phyloP scores from a whole-genome alignment of 805 yeast species.

The Starmerella kuoi region DNA sequence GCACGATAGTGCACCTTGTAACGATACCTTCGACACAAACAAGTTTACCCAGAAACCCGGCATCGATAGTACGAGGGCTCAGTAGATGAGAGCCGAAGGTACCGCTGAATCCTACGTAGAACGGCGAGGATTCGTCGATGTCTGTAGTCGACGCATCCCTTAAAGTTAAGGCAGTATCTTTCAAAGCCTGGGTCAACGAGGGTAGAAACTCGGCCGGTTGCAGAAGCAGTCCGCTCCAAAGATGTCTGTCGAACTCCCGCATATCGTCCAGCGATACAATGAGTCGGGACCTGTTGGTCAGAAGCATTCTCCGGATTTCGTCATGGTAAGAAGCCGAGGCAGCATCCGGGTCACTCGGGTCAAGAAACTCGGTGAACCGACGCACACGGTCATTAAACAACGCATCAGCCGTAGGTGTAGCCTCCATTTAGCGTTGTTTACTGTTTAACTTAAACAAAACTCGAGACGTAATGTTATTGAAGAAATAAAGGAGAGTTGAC shows the following conservation, averaged over 20 bases:
- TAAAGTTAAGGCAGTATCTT: conserved; percentile 64
- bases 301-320: conserved; percentile 60
- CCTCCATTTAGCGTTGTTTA: conserved; percentile 10
- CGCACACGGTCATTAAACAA: conserved; percentile 70
- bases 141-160: conserved; percentile 47
- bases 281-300: conserved; percentile 52
- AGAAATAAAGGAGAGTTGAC: no score
- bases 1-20: conserved; percentile 79
- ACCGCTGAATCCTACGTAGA: conserved; percentile 73
- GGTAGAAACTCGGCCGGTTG: conserved; percentile 79
- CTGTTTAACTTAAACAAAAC: no score
- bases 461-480: not conserved
- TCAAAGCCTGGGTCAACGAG: conserved; percentile 74
- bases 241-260: conserved; percentile 64
- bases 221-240: conserved; percentile 65
- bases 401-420: conserved; percentile 24
- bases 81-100: conserved; percentile 81
- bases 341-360: conserved; percentile 40
- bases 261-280: conserved; percentile 74
- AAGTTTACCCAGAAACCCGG: conserved; percentile 65
- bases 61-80: conserved; percentile 75
- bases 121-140: conserved; percentile 50
- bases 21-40: conserved; percentile 91
- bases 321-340: conserved; percentile 48
- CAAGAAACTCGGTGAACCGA: conserved; percentile 74